Base-by-base conservation (phyloP, 495 filamentous ascomycete species). In the Thermochaetoides thermophila region DNA sequence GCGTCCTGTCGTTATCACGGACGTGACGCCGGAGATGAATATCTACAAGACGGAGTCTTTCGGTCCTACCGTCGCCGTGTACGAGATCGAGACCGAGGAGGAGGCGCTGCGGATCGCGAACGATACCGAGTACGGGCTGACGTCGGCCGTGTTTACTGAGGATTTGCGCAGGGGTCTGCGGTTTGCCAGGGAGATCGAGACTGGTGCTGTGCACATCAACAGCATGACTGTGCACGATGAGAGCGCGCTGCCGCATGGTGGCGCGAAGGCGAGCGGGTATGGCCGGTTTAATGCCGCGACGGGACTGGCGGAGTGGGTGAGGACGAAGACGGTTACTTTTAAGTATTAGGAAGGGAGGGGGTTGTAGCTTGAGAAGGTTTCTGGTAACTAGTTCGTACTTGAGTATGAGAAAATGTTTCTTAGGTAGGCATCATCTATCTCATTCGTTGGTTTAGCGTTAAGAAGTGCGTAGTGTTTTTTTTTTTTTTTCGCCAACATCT, bases 191-290 rank as follows among this genome's bases (percentile, higher is more conserved):
- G 61, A 71, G 48, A 72, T 93, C 27, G 73, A 87, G 56, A 76
- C 78, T 8, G 87, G 87, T 17, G 78, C 78, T 16, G 80, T 95
- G 17, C 85, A 93, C 51, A 86, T 93, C 48, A 95, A 95, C 52
- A 66, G 61, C 21, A 74, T 84, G 71, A 82, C 75, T 3, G 66
- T 93, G 1, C 84, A 93, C 48, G 86, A 95, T 40, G 85, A 92
- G 57, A 55, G 72, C 9, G 61, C 60, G 13, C 49, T 92, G 35
- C 82, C 85, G 4, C 84, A 92, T 55, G 85, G 86, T 16, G 86
- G 85, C 18, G 73, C 71, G 46, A 95, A 95, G 69, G 35, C 70
- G 32, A 84, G 78, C 44, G 86, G 86, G 7, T 86, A 71, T 50
- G 86, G 85, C 13, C 40, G 76, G 49, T 71, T 79, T 51, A 61